Percentiles rank a stretch among this genome's conserved stretches.
Evolutionary conservation across 2,329 filamentous ascomycete species (phyloP).

Genomic region (Colletotrichum cereale): DNA sequence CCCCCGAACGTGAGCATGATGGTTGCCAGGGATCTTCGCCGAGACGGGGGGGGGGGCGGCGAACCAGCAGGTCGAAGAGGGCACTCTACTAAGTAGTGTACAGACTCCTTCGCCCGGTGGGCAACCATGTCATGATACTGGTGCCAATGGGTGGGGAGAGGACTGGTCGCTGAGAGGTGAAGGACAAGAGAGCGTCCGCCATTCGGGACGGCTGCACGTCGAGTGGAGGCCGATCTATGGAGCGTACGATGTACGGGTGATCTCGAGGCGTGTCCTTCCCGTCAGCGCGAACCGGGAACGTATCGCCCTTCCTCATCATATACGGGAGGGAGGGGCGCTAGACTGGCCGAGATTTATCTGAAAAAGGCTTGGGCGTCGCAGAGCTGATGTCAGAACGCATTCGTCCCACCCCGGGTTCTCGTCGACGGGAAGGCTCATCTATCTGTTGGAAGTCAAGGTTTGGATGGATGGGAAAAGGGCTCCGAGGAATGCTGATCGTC

Average conservation of each 20-base stretch:
- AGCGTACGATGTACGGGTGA: constrained; percentile 10
- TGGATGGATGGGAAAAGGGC: constrained; percentile 30
- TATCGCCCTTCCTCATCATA: neutral
- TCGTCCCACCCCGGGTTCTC: neutral
- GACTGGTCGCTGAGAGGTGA: neutral
- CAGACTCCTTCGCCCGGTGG: constrained; percentile 10
- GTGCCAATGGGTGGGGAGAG: constrained; percentile 16
- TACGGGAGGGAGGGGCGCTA: constrained; percentile 2
- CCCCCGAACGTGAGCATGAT: constrained; percentile 3
- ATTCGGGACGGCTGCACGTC: neutral
- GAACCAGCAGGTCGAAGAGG: constrained; percentile 10
- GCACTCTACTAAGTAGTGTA: constrained; percentile 18
- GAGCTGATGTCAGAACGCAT: constrained; percentile 20
- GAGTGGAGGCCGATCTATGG: constrained; percentile 20
- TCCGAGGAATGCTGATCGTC: constrained; percentile 34
- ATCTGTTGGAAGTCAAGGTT: constrained; percentile 34
- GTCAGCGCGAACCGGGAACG: neutral
- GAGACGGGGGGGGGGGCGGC: constrained; percentile 35
- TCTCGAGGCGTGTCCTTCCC: constrained; percentile 4
- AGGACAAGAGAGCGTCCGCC: neutral
- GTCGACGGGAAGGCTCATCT: constrained; percentile 23
- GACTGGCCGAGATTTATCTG: constrained; percentile 21
- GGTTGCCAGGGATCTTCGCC: constrained; percentile 26
- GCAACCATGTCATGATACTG: constrained; percentile 27
- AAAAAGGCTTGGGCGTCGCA: neutral